Conservation (phyloP, 1,139 yeast species). For the Nakaseomyces kungkrabaensis region DNA sequence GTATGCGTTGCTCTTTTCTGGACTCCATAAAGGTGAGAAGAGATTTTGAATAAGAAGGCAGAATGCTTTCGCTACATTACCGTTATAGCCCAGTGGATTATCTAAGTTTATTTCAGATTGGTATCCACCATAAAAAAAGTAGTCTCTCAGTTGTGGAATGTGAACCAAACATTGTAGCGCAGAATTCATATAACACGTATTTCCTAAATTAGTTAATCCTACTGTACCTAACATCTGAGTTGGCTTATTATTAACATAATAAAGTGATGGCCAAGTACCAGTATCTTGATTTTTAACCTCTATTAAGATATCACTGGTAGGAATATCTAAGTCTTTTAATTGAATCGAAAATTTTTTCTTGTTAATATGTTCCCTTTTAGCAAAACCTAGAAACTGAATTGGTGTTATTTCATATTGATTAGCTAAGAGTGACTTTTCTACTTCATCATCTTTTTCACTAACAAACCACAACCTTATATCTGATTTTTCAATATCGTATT, state of each 20-base stretch:
- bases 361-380: conserved; percentile 18
- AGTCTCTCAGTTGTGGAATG: conserved; percentile 71
- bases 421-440: conserved; percentile 5
- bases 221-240: conserved; percentile 37
- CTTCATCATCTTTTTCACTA: conserved; percentile 7
- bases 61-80: conserved; percentile 70
- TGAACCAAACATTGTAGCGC: conserved; percentile 87
- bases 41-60: conserved; percentile 53
- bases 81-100: conserved; percentile 81
- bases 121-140: conserved; percentile 57
- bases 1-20: conserved; percentile 2
- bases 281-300: conserved; percentile 21
- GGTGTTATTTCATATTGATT: conserved; percentile 23
- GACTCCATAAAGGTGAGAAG: conserved; percentile 30
- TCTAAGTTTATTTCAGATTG: conserved; percentile 56
- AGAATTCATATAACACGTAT: conserved; percentile 94
- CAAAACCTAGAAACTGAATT: conserved; percentile 21
- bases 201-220: conserved; percentile 80
- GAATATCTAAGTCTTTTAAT: conserved; percentile 18
- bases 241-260: conserved; percentile 24
- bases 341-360: conserved; percentile 11
- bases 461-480: conserved; percentile 29
- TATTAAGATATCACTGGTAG: conserved; percentile 25
- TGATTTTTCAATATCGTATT: conserved; percentile 15
- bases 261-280: conserved; percentile 30